phyloP scores from a whole-genome alignment of 2,329 filamentous ascomycete genomes.

The Fusarium illudens region DNA sequence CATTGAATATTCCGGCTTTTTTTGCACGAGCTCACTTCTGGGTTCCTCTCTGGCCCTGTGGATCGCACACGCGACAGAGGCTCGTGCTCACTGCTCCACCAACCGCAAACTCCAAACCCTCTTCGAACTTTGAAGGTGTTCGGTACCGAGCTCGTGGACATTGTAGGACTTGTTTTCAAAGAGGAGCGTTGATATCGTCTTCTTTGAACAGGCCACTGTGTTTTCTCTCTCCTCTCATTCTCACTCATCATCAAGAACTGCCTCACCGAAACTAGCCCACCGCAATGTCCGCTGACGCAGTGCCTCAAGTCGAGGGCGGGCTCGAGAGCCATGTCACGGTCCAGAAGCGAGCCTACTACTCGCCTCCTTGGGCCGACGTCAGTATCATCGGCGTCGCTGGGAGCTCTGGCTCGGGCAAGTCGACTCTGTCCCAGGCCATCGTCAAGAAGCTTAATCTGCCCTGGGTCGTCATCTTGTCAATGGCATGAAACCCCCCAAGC shows the following conservation, averaged over 20 bases:
- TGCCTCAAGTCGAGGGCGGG: slow-evolving; percentile 26
- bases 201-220: background rate
- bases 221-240: background rate
- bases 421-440: slow-evolving; percentile 90
- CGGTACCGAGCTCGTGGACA: slow-evolving; percentile 29
- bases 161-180: slow-evolving; percentile 37
- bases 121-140: slow-evolving; percentile 26
- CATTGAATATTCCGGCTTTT: background rate
- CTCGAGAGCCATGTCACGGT: slow-evolving; percentile 58
- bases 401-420: slow-evolving; percentile 94
- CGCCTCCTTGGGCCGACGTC: slow-evolving; percentile 93
- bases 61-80: slow-evolving; percentile 36
- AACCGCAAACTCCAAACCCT: slow-evolving; percentile 32
- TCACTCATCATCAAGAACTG: slow-evolving; percentile 4
- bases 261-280: slow-evolving; percentile 33
- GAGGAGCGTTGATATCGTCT: slow-evolving; percentile 7
- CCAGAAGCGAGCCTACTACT: slow-evolving; percentile 76
- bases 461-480: slow-evolving; percentile 97
- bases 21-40: slow-evolving; percentile 27
- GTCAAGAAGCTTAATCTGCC: slow-evolving; percentile 89
- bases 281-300: slow-evolving; percentile 32
- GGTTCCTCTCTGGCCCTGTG: slow-evolving; percentile 32
- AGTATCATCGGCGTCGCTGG: slow-evolving; percentile 97
- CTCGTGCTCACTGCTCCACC: slow-evolving; percentile 38
- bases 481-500: slow-evolving; percentile 65